Percentiles rank a stretch among this genome's conserved stretches.
Evolutionary conservation across 768 basidiomycete genomes (phyloP).

Genomic region (Auriscalpium orientale): DNA sequence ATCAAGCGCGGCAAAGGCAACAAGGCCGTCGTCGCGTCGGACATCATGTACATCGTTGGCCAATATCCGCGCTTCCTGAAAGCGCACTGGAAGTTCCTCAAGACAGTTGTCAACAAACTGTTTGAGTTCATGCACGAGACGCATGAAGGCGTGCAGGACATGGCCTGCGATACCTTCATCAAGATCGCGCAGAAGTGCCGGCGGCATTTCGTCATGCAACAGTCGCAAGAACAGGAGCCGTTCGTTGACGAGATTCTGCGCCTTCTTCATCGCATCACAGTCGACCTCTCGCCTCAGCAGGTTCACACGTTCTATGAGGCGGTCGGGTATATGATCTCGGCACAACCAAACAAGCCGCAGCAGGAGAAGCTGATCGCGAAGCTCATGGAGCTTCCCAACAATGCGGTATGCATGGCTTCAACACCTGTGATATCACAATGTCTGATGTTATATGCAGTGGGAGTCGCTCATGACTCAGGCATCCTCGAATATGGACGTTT

Average conservation of each 20-base stretch:
- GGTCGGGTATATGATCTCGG: conserved; percentile 98
- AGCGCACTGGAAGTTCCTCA: conserved; percentile 99
- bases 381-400: conserved; percentile 96
- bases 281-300: conserved; percentile 90
- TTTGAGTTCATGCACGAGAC: conserved; percentile 99
- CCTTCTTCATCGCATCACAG: conserved; percentile 85
- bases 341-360: conserved; percentile 94
- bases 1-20: conserved; percentile 99
- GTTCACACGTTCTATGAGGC: conserved; percentile 99
- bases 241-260: conserved; percentile 97
- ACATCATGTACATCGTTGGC: conserved; percentile 98
- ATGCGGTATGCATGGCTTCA: conserved; percentile 57
- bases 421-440: background rate
- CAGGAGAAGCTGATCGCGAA: conserved; percentile 94
- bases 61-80: conserved; percentile 99
- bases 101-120: conserved; percentile 98
- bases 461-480: conserved; percentile 96
- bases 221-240: conserved; percentile 93
- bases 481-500: conserved; percentile 83
- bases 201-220: conserved; percentile 97
- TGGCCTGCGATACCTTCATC: conserved; percentile 99
- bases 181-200: conserved; percentile 99
- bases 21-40: conserved; percentile 95
- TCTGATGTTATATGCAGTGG: conserved; percentile 52
- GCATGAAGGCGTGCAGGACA: conserved; percentile 99